Evolutionary conservation across 179 eudicot genomes (phyloP).

Genomic region (Amaranthus tricolor): DNA sequence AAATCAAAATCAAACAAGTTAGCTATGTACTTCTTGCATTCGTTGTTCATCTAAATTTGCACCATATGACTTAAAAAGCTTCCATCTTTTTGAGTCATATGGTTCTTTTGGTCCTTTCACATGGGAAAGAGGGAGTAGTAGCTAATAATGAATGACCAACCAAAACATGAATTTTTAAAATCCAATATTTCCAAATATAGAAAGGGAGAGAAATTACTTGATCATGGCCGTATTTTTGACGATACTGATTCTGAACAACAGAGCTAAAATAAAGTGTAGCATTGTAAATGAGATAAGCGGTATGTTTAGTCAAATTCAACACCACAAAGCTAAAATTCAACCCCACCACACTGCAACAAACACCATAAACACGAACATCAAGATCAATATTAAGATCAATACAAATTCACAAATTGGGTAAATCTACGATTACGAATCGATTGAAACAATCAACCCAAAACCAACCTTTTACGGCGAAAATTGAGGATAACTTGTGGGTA

Average conservation of each 20-base stretch:
- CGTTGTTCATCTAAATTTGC: no score
- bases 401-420: not conserved
- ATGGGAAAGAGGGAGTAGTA: no score
- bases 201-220: conserved; percentile 40
- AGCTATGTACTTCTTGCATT: no score
- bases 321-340: conserved; percentile 86
- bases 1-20: no score
- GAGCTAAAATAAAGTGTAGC: conserved; percentile 82
- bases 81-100: no score
- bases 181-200: not conserved
- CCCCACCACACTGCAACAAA: conserved; percentile 72
- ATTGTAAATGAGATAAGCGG: conserved; percentile 77
- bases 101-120: no score
- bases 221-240: conserved; percentile 55
- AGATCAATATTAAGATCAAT: not conserved
- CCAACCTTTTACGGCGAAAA: conserved; percentile 76
- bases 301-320: conserved; percentile 84
- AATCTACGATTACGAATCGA: not conserved
- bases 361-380: not conserved
- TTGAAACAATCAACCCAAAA: not conserved
- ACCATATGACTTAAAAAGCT: no score
- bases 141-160: no score
- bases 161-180: no score
- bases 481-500: conserved; percentile 81
- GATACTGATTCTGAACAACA: conserved; percentile 75